These are phyloP conservation scores for Scleroderma bovista DNA, from an alignment of 768 basidiomycete genomes.

Conservation along the genomic window DNA sequence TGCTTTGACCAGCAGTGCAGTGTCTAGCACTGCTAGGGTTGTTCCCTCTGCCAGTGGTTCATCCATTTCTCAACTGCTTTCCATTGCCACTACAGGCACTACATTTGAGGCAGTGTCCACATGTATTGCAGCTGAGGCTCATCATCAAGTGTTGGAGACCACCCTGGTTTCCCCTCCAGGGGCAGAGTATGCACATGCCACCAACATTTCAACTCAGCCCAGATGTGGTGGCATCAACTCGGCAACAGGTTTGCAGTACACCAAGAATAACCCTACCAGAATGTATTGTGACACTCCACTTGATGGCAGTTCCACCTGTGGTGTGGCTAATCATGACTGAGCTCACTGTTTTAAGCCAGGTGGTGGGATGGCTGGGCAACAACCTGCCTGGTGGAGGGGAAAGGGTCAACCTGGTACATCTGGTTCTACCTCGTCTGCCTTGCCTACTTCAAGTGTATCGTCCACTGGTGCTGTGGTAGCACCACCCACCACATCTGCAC, in stretches of 20 bases:
- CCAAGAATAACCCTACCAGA: neutral
- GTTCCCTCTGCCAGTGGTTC: neutral
- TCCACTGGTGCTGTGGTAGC: neutral
- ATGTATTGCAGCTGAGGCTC: neutral
- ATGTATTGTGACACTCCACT: neutral
- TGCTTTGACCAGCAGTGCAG: neutral
- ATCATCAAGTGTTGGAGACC: neutral
- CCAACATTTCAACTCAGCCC: neutral
- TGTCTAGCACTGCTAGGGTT: neutral
- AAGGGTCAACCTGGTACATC: neutral
- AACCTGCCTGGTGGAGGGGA: neutral
- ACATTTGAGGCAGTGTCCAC: neutral
- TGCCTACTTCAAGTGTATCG: no score
- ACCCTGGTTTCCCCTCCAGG: neutral
- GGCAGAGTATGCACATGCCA: neutral
- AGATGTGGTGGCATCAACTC: neutral
- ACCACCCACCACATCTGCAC: neutral
- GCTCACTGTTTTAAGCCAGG: neutral
- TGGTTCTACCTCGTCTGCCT: neutral
- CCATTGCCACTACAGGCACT: neutral
- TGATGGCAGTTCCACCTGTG: neutral
- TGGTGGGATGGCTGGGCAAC: conserved; percentile 5
- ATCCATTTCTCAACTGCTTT: neutral
- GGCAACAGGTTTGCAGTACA: neutral
- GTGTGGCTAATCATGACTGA: neutral